Evolutionary conservation across 169 alveolate genomes (phyloP), one percentile per base, ranked within the genome.

Genomic region (Plasmodium coatneyi): DNA sequence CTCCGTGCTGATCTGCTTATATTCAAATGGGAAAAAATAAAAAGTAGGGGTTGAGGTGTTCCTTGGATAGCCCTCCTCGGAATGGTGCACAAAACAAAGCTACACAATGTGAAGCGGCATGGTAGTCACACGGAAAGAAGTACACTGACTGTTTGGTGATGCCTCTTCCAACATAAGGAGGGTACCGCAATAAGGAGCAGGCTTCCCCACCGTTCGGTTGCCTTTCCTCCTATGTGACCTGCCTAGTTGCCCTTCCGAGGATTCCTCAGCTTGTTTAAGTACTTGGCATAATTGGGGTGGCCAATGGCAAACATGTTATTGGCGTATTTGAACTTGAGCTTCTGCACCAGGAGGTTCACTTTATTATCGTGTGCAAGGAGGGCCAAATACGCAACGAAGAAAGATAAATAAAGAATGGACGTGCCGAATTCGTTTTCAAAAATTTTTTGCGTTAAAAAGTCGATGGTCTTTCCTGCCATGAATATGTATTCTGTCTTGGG

Each of bases 401-500:
- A 87, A 4, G 87, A n/a, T 52, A 87, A 28, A 41, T 87, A 87
- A 76, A 87, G 71, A 5, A 87, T 78, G 22, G 93, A 87, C 7
- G 93, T 87, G 5, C 93, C 93, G 80, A 78, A 87, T 56, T 87
- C 93, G 36, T 87, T 87, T 87, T 87, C 93, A 41, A 87, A 87
- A 22, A 87, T 25, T 78, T 87, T 87, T 12, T 87, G 93, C 3
- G 93, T 87, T 43, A 87, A 79, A 78, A 87, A 87, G 7, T 87
- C 93, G 16, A 87, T 87, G 16, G 82, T 60, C 46, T 87, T 87
- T 54, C 93, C 93, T n/a, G 93, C 89, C 81, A 87, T 30, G 66
- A 78, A 87, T n/a, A 87, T 87, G 71, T 87, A 79, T 43, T 87
- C 93, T 7, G 74, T 87, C 28, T 87, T 87, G 2, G 93, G 93